Evolutionary conservation across 345 rosid species (phyloP), one percentile per base, ranked within the genome.

Genomic region (Sisymbrium altissimum): DNA sequence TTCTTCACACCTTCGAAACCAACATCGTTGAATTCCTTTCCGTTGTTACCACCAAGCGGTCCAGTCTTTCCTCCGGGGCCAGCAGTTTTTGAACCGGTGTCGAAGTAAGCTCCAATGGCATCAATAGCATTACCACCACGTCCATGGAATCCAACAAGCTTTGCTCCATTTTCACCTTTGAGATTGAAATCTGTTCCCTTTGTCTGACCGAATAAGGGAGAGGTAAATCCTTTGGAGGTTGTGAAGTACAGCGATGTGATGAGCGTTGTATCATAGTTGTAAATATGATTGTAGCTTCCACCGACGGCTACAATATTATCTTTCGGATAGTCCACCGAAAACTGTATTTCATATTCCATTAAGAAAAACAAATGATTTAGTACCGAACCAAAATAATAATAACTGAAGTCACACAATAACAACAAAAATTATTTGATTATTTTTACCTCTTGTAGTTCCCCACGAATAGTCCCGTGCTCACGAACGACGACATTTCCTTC

Each of bases 131-230:
- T 9, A 9, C 53, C 53, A 46, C 12, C 53, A 54, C 76, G 75
- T 45, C 80, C 76, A 56, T 69, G 75, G 53, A 77, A 64, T 4
- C 80, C 80, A 64, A 77, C 21, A 49, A 77, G 70, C 56, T 63
- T 70, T n/a, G 63, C 79, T 52, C 79, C 79, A 29, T 43, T 58
- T 36, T 66, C 43, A 53, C 64, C 44, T 40, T 52, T 4, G 33
- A 52, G 12, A 15, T 25, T 12, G 9, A 52, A 52, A 0, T 41
- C 45, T 35, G 3, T 35, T 35, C 38, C 38, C 38, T 35, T 35
- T 12, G 21, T 52, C 33, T 25, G 1, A 12, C 57, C 57, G 9
- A 52, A 25, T 25, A 52, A 25, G 1, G 57, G 57, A 25, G 57
- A 52, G 57, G 57, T 46, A 46, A 46, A 46, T 52, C 29, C 33